Evolutionary conservation across 139 green algal genomes (phyloP).

Genomic region (Chlamydomonas applanata): DNA sequence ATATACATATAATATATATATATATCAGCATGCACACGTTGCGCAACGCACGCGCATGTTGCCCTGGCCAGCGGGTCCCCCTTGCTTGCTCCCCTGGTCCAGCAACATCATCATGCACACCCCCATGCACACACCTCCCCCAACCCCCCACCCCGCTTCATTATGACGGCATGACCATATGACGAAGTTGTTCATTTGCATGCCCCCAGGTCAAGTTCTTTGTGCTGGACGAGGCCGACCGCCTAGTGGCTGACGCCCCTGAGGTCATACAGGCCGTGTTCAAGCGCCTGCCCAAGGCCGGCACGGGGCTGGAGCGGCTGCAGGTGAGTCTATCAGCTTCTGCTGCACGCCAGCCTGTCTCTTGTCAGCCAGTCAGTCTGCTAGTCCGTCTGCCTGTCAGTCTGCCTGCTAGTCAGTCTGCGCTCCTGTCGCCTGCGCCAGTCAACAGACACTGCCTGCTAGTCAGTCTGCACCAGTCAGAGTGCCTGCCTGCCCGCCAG

Average conservation of each 20-base stretch:
- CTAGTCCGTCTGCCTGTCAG: too few species aligned
- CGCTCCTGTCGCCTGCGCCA: too few species aligned
- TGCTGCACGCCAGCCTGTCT: not conserved
- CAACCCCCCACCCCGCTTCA: too few species aligned
- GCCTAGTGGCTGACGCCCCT: constrained; percentile 66
- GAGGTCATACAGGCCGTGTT: constrained; percentile 70
- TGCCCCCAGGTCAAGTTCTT: constrained; percentile 59
- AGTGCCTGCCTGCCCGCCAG: too few species aligned
- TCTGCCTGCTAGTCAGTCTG: too few species aligned
- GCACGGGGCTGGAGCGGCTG: constrained; percentile 49
- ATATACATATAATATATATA: too few species aligned
- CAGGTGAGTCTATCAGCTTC: constrained; percentile 40
- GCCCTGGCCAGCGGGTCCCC: not conserved
- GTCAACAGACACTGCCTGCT: too few species aligned
- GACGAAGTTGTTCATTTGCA: too few species aligned
- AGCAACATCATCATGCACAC: not conserved
- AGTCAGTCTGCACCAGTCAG: too few species aligned
- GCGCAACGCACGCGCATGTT: not conserved
- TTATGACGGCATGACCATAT: too few species aligned
- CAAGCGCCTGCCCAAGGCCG: constrained; percentile 59
- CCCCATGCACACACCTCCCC: too few species aligned
- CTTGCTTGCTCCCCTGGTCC: not conserved
- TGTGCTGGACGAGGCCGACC: constrained; percentile 85
- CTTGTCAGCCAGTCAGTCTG: too few species aligned
- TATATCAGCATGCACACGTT: not conserved